phyloP scores from a whole-genome alignment of 2,329 filamentous ascomycete species.

The Diaporthe capsici region DNA sequence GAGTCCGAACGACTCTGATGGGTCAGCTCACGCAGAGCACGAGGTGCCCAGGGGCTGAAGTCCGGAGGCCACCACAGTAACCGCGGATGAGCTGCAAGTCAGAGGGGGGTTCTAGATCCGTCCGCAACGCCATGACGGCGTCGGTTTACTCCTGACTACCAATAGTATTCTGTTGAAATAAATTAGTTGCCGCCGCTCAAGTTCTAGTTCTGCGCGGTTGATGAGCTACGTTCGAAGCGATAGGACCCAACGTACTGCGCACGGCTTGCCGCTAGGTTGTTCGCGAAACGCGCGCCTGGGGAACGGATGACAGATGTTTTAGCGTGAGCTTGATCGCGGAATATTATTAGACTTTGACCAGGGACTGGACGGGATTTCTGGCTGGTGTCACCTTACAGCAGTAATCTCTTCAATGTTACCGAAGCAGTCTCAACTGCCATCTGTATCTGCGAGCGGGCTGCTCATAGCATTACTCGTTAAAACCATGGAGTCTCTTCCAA shows the following conservation, averaged over 20 bases:
- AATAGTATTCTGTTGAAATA: neutral
- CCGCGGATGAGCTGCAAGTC: constrained; percentile 3
- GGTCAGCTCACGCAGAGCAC: neutral
- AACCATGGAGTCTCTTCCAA: neutral
- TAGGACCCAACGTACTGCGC: neutral
- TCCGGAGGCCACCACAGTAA: neutral
- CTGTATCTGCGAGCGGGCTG: neutral
- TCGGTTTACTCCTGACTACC: neutral
- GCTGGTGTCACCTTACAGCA: neutral
- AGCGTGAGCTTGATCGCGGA: constrained; percentile 12
- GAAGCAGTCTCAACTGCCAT: neutral
- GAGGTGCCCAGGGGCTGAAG: neutral
- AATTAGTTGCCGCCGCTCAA: neutral
- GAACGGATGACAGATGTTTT: constrained; percentile 30
- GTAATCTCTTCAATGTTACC: neutral
- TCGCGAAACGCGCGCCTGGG: constrained; percentile 28
- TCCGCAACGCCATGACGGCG: neutral
- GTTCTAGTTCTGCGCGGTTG: neutral
- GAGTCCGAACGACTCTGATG: neutral
- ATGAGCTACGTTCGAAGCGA: neutral
- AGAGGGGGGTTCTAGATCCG: neutral
- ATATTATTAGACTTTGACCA: neutral
- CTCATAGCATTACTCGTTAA: neutral
- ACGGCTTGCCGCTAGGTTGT: constrained; percentile 25
- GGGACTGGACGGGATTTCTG: neutral